Conservation (phyloP, 129 eudicot genomes). For the Flaveria trinervia region DNA sequence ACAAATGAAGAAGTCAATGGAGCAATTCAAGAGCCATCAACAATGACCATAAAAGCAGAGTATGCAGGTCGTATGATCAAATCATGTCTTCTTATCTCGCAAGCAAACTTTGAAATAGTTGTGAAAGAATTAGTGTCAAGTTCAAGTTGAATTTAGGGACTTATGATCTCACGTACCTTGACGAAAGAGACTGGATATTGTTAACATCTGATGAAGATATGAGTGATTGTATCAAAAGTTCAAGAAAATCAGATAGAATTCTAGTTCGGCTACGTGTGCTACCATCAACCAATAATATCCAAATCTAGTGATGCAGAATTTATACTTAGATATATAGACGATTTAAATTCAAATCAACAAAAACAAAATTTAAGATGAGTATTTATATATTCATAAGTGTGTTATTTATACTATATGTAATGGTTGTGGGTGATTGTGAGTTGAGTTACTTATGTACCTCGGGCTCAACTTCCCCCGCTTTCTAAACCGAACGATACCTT, state of each 20-base stretch:
- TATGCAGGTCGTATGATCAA: conserved; percentile 22
- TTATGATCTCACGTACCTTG: conserved; percentile 34
- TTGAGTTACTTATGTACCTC: no score
- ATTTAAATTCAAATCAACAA: no score
- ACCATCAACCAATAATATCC: no score
- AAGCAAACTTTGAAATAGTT: conserved; percentile 19
- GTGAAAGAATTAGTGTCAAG: conserved; percentile 29
- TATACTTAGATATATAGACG: no score
- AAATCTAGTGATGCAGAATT: no score
- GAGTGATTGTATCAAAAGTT: conserved; percentile 12
- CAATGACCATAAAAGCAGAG: conserved; percentile 33
- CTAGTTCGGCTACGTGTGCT: background rate
- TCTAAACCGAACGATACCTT: no score
- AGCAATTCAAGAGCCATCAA: background rate
- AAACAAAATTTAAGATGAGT: no score
- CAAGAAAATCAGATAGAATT: background rate
- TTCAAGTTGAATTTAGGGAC: conserved; percentile 17
- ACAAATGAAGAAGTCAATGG: conserved; percentile 6
- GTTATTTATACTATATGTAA: no score
- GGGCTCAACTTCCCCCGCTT: no score
- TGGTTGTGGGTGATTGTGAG: no score
- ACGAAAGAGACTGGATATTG: conserved; percentile 36
- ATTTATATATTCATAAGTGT: no score
- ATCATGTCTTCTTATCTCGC: conserved; percentile 26
- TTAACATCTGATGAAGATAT: conserved; percentile 35